Evolutionary conservation across 306 rosid species (phyloP).

Genomic region (Acmispon strigosus): DNA sequence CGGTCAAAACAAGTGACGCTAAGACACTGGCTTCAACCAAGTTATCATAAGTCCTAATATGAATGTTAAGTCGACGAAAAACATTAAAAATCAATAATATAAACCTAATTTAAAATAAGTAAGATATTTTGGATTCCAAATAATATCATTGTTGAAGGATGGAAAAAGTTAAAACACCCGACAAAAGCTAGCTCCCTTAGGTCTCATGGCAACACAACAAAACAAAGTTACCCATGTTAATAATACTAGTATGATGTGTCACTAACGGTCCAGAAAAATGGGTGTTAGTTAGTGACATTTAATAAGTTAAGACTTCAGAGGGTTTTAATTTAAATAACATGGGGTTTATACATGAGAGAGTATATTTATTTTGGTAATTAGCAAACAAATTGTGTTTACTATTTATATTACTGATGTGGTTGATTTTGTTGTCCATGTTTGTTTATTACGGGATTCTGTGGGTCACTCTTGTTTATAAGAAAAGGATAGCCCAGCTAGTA

Average conservation of each 20-base stretch:
- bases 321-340: not conserved
- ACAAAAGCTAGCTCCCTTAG: not conserved
- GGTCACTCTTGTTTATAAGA: not conserved
- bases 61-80: too few species aligned
- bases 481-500: not conserved
- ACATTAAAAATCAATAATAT: too few species aligned
- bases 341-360: not conserved
- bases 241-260: not conserved
- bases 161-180: too few species aligned
- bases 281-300: not conserved
- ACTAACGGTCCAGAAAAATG: not conserved
- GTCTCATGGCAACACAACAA: slow-evolving; percentile 12
- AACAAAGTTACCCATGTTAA: not conserved
- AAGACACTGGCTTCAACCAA: too few species aligned
- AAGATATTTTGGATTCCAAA: too few species aligned
- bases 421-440: not conserved
- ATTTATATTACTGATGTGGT: not conserved
- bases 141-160: too few species aligned
- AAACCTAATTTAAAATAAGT: too few species aligned
- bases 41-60: too few species aligned
- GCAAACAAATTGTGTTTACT: not conserved
- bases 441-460: not conserved
- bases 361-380: not conserved
- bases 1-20: too few species aligned
- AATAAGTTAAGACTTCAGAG: not conserved